Evolutionary conservation across 2,329 filamentous ascomycete species (phyloP).

Genomic region (Ambrosiella cleistominuta): DNA sequence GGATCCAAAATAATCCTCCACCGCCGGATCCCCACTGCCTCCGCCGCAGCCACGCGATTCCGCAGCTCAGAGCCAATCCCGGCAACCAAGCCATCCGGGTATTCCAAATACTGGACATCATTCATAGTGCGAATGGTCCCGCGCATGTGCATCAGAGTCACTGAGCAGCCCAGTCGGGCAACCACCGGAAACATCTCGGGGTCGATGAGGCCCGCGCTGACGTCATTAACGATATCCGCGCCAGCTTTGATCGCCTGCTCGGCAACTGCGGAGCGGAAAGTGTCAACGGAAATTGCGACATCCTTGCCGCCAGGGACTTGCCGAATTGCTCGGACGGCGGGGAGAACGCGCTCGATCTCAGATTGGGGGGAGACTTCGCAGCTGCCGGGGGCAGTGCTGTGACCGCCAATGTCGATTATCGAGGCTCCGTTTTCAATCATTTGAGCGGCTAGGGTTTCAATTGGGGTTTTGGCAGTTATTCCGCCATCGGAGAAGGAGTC

Average conservation of each 20-base stretch:
- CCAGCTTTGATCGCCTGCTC: conserved; percentile 58
- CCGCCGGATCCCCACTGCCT: conserved; percentile 64
- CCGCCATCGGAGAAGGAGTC: conserved; percentile 96
- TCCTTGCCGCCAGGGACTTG: conserved; percentile 38
- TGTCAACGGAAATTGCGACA: conserved; percentile 75
- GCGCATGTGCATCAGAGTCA: conserved; percentile 86
- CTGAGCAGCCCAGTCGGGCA: conserved; percentile 58
- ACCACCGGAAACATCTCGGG: conserved; percentile 65
- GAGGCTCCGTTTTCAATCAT: conserved; percentile 56
- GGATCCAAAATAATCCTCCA: conserved; percentile 95
- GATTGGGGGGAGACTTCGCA: conserved; percentile 51
- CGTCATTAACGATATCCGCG: conserved; percentile 87
- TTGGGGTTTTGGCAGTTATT: conserved; percentile 26
- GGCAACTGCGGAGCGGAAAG: conserved; percentile 74
- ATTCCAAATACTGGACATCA: conserved; percentile 34
- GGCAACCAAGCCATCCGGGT: conserved; percentile 48
- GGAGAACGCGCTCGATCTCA: conserved; percentile 62
- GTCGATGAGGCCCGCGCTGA: conserved; percentile 69
- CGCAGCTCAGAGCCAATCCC: conserved; percentile 52
- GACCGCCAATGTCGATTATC: conserved; percentile 83
- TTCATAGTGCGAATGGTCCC: conserved; percentile 47
- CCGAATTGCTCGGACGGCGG: conserved; percentile 59
- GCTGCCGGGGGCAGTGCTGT: conserved; percentile 71
- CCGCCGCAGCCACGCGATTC: conserved; percentile 52
- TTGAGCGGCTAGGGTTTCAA: conserved; percentile 31